These are phyloP conservation scores for Pogostemon cablin DNA, from an alignment of 257 asterid genomes.

Conservation along the genomic window DNA sequence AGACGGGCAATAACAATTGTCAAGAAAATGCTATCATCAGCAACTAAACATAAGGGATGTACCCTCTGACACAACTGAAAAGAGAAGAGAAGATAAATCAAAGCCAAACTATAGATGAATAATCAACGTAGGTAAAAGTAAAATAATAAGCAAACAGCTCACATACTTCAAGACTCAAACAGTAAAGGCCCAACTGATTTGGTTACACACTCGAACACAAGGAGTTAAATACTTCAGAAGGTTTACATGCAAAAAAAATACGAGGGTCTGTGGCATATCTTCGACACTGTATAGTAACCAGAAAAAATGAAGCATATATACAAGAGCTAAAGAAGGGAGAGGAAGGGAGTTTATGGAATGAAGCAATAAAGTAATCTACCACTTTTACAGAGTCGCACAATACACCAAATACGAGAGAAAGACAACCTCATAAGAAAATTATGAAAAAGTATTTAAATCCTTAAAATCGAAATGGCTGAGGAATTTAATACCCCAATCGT, in stretches of 20 bases:
- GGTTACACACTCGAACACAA: slow-evolving; percentile 7
- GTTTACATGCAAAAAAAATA: not conserved
- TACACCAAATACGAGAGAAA: slow-evolving; percentile 2
- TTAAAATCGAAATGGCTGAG: not conserved
- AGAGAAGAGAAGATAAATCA: slow-evolving; percentile 26
- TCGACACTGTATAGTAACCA: no score
- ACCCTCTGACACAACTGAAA: slow-evolving; percentile 64
- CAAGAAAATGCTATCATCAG: slow-evolving; percentile 88
- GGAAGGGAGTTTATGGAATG: not conserved
- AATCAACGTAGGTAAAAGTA: slow-evolving; percentile 25
- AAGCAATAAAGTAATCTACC: slow-evolving; percentile 2
- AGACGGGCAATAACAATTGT: slow-evolving; percentile 60
- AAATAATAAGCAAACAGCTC: slow-evolving; percentile 17
- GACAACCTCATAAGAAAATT: not conserved
- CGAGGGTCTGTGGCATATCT: not conserved
- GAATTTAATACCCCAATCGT: slow-evolving; percentile 12
- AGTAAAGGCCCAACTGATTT: not conserved
- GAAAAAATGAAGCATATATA: not conserved
- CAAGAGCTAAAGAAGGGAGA: slow-evolving; percentile 1
- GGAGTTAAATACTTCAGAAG: not conserved
- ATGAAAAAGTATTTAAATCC: not conserved
- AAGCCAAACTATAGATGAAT: slow-evolving; percentile 18
- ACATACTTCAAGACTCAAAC: slow-evolving; percentile 21
- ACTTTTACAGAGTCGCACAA: not conserved
- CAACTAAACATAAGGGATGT: slow-evolving; percentile 67